Percentiles rank a stretch among this genome's conserved stretches.
phyloP scores from a whole-genome alignment of 345 rosid species.

The Rhizophora mangle region DNA sequence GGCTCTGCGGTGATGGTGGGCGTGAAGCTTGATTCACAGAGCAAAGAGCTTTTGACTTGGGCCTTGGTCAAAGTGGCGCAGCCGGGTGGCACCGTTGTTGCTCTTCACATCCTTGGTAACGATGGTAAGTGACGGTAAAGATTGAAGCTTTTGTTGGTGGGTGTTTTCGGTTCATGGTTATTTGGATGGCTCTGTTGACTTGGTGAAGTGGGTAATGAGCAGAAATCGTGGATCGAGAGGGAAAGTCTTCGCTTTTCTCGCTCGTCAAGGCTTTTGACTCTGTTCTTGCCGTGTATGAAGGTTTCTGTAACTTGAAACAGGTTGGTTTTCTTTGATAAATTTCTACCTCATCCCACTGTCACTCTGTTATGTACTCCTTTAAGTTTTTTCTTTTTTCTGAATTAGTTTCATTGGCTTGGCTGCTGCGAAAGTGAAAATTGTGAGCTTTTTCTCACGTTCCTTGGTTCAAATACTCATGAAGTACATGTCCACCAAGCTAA shows the following conservation, averaged over 20 bases:
- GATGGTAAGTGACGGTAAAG: constrained; percentile 18
- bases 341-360: neutral
- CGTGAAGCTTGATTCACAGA: constrained; percentile 23
- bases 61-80: constrained; percentile 34
- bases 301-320: constrained; percentile 38
- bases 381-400: neutral
- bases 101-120: constrained; percentile 27
- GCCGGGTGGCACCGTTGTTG: constrained; percentile 31
- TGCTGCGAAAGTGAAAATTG: constrained; percentile 2
- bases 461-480: neutral
- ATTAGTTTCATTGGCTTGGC: constrained; percentile 5
- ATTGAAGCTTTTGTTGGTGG: neutral
- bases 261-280: constrained; percentile 35
- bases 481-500: neutral
- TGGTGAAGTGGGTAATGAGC: constrained; percentile 10
- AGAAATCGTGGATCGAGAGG: constrained; percentile 31
- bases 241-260: constrained; percentile 30
- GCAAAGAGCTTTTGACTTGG: constrained; percentile 35
- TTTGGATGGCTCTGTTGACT: constrained; percentile 12
- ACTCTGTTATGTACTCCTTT: constrained; percentile 6
- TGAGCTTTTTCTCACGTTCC: neutral
- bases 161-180: neutral
- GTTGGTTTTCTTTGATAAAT: constrained; percentile 9
- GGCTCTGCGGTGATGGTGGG: constrained; percentile 34
- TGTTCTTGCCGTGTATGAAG: constrained; percentile 36